Percentiles rank a stretch among this genome's conserved stretches.
phyloP scores from a whole-genome alignment of 768 basidiomycete genomes.

The Scleroderma bovista region DNA sequence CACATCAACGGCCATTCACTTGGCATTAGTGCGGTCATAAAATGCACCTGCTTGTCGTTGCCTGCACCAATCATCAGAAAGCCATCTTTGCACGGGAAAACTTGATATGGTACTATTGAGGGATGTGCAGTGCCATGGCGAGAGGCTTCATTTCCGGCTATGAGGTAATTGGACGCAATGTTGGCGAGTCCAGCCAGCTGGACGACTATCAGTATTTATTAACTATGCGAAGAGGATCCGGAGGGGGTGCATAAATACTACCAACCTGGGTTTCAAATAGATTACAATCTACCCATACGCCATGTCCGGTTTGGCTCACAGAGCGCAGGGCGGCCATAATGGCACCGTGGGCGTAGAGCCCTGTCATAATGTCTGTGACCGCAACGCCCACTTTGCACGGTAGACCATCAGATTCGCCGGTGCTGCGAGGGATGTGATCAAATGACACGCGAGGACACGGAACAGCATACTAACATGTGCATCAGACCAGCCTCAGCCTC shows the following conservation, averaged over 20 bases:
- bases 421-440: constrained; percentile 39
- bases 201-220: neutral
- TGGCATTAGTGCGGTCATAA: constrained; percentile 1
- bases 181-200: constrained; percentile 89
- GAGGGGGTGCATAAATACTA: neutral
- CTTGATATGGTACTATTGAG: constrained; percentile 91
- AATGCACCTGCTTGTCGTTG: constrained; percentile 72
- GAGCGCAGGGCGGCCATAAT: constrained; percentile 88
- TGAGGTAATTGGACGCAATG: constrained; percentile 90
- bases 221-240: neutral
- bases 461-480: constrained; percentile 65
- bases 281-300: constrained; percentile 89
- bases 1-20: constrained; percentile 5
- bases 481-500: constrained; percentile 91
- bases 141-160: constrained; percentile 74
- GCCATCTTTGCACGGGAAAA: constrained; percentile 81
- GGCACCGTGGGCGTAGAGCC: constrained; percentile 87
- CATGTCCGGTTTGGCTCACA: constrained; percentile 76
- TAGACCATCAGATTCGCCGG: constrained; percentile 80
- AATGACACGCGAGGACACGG: constrained; percentile 1
- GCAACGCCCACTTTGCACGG: constrained; percentile 97
- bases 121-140: constrained; percentile 93
- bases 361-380: constrained; percentile 83
- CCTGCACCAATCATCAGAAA: constrained; percentile 93
- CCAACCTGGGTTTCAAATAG: constrained; percentile 86